Base-by-base conservation (phyloP, 352 stramenopile genomes). In the Pseudoperonospora humuli region DNA sequence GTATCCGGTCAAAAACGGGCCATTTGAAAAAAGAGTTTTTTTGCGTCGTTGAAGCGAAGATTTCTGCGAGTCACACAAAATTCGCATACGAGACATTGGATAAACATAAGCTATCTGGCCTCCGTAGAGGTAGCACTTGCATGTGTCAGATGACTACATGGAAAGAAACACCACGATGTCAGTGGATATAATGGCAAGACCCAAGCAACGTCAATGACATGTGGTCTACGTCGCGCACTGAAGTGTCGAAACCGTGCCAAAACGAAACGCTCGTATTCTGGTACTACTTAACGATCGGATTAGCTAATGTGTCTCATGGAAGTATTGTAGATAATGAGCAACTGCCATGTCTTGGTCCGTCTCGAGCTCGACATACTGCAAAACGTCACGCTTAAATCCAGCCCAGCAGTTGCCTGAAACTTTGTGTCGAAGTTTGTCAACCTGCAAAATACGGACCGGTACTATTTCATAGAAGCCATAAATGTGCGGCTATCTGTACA, bases 1-100 rank as follows among this genome's bases (percentile, higher is more conserved):
- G 51, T 60, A 60, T 55, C 0, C 0, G 24, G 4, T 1, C 31
- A 49, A 19, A 54, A 45, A 45, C 38, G 18, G 45, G 32, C 5
- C 24, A 2, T 6, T 11, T 32, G 14, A n/a, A 19, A 31, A 46
- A 31, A 13, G 28, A 8, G 0, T 13, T 32, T 41, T 55, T 42
- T 33, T 44, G 47, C 39, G 29, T 49, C 21, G 45, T n/a, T n/a
- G n/a, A n/a, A n/a, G n/a, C n/a, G 37, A 40, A 36, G 28, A 7
- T n/a, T n/a, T n/a, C n/a, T 27, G 24, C 24, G 10, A 13, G 24
- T 13, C 24, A n/a, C n/a, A n/a, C n/a, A n/a, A n/a, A 10, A 13
- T 28, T 28, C 24, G 24, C 3, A 28, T n/a, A 10, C 24, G 2
- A 9, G 24, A 3, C 24, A 27, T 7, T 27, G 5, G 24, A 27